Base-by-base conservation (phyloP, 2,329 filamentous ascomycete species). In the Cercospora zeae-maydis region DNA sequence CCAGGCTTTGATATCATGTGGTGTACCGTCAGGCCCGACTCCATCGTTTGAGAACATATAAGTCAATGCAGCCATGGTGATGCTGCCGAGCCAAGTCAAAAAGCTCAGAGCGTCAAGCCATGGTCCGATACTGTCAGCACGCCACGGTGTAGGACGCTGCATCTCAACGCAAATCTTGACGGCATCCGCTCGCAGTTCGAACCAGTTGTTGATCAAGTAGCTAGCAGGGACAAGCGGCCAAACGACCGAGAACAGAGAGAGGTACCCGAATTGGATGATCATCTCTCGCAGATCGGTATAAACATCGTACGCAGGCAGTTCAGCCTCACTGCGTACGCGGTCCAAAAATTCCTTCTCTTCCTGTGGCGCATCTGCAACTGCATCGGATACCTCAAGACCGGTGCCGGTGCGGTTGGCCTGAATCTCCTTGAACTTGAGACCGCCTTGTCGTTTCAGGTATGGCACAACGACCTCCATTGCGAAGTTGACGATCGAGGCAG, bases 141-240 rank as follows among this genome's bases (percentile, higher is more conserved):
- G 87, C 84, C 90, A 92, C 0, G 95, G 95, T 37, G 91, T 91
- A 0, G 95, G 95, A 3, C 95, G 88, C 72, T 93, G 89, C 81
- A 91, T 93, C 75, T 93, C 89, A 53, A 92, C 83, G 61, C 92
- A 92, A 71, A 98, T 96, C 77, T 99, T 99, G 79, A 96, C 84
- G 1, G 93, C 93, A 74, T 99, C 95, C 0, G 91, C 91, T 45
- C 95, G 90, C 39, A 98, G 84, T 75, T 98, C 95, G 62, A 99
- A 80, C 92, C 93, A 98, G 79, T 98, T 96, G 79, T 98, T 98
- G 76, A 95, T 80, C 11, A 98, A 80, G 79, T 98, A 98, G 1
- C 90, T 93, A 61, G 92, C 83, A 1, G 90, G 88, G 0, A 93
- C 93, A n/a, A 98, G 81, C 0, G 95, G 95, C 95, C 95, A 99